Percentiles rank a stretch among this genome's conserved stretches.
phyloP scores from a whole-genome alignment of 441 rosid species.

The Euphorbia celastroides region DNA sequence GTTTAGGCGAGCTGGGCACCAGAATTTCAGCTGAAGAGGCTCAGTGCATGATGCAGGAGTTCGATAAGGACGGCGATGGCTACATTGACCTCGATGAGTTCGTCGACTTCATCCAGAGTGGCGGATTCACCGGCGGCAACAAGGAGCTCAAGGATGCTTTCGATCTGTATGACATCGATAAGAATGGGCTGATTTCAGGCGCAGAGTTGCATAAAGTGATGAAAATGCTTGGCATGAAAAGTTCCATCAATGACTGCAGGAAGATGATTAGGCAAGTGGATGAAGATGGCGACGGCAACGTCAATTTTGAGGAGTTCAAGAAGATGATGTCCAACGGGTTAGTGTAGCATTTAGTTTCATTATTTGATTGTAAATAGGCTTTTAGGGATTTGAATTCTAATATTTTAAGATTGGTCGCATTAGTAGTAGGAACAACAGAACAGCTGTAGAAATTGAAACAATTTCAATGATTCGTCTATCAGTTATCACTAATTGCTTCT shows the following conservation, averaged over 20 bases:
- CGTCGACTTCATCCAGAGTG: slow-evolving; percentile 35
- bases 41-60: slow-evolving; percentile 50
- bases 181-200: slow-evolving; percentile 70
- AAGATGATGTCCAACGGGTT: slow-evolving; percentile 63
- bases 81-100: slow-evolving; percentile 73
- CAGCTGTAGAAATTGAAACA: no score
- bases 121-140: slow-evolving; percentile 18
- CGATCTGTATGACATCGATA: slow-evolving; percentile 64
- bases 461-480: no score
- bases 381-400: not conserved
- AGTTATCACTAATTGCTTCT: no score
- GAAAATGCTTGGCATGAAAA: slow-evolving; percentile 66
- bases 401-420: no score
- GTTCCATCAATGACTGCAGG: slow-evolving; percentile 53
- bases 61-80: slow-evolving; percentile 81
- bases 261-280: slow-evolving; percentile 79
- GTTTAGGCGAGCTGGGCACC: slow-evolving; percentile 51
- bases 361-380: not conserved
- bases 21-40: slow-evolving; percentile 46
- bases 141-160: slow-evolving; percentile 76
- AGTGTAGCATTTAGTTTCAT: slow-evolving; percentile 5
- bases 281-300: slow-evolving; percentile 75
- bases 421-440: no score
- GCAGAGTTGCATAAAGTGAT: slow-evolving; percentile 61
- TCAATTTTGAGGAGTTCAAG: slow-evolving; percentile 85